Evolutionary conservation across 2,329 filamentous ascomycete genomes (phyloP), one percentile per base, ranked within the genome.

Genomic region (Botryotinia calthae): DNA sequence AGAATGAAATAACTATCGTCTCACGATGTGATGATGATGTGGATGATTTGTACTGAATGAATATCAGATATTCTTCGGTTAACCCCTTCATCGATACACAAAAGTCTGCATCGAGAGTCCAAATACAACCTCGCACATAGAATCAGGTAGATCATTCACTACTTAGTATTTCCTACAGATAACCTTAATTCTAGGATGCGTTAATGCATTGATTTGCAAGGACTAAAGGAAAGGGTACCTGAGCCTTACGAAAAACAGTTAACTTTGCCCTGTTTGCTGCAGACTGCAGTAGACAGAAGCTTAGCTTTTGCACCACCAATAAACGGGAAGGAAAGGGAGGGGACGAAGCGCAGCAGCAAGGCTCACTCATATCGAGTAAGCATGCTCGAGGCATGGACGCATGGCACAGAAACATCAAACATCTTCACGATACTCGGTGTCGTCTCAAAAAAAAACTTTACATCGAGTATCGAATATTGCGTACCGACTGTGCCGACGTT

Each of bases 151-250:
- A 40, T n/a, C 48, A 7, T 25, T 54, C 48, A n/a, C 48, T 14
- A n/a, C 12, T 54, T 16, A 54, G 25, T 3, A 54, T 54, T 54
- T 40, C 64, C 34, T 22, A 28, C 28, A 25, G 2, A 54, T 67
- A 67, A 67, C 46, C 64, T 67, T 67, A 67, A 67, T 67, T 66
- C 63, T 66, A 51, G 7, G 44, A 66, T 66, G 59, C 31, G 42
- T 65, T 66, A 37, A 66, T 51, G 46, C 46, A 54, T 37, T 28
- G 64, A 37, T 54, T n/a, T 40, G 28, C 64, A 28, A 51, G 64
- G 64, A 12, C 64, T 66, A 66, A 54, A 40, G 37, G 46, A 54
- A 40, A 54, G 18, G 28, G 64, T 67, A 54, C 46, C 46, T 67
- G 64, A 54, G 64, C 64, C 64, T 67, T 67, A 62, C 59, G 59